Evolutionary conservation across 192 early-diverging fungal genomes (phyloP), one percentile per base, ranked within the genome.

Genomic region (Coemansia sp.): DNA sequence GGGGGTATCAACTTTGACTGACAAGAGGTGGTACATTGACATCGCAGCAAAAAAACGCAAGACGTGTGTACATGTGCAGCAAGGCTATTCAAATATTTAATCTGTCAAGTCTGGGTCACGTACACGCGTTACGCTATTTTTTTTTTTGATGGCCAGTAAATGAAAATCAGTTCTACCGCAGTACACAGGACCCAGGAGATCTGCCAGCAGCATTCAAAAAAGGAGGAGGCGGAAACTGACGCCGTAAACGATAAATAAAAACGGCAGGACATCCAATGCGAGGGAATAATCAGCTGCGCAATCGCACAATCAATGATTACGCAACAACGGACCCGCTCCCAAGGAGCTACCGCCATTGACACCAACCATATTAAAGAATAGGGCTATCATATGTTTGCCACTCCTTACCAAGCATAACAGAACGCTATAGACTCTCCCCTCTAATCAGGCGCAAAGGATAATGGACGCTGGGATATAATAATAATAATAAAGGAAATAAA

Each of bases 341-440:
- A 55, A 26, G 52, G 21, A 38, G 34, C 57, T 36, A 14, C 9
- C 30, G 35, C 0, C 35, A 36, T 59, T 18, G 35, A 16, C 24
- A 26, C 21, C 20, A 55, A 38, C 4, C 34, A 10, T 4, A 35
- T 8, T 36, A 59, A 34, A 7, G n/a, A 59, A 38, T 4, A 59
- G 18, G 5, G 44, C 44, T 46, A 30, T 30, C 30, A 3, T 30
- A 38, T 41, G 30, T 20, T 18, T 11, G 15, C 7, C 16, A 12
- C 6, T 59, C 15, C 57, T 59, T 59, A 59, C 57, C 57, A 35
- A 59, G 57, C 57, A n/a, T 59, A 59, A 21, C 34, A 7, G n/a
- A 35, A 35, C 18, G 21, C 9, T 30, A 53, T 23, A 10, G 51
- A 9, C 7, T 53, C 9, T 26, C 24, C 24, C 24, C 51, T 21